Conservation (phyloP, 1,284 basidiomycete species). For the Ustilago loliicola region DNA sequence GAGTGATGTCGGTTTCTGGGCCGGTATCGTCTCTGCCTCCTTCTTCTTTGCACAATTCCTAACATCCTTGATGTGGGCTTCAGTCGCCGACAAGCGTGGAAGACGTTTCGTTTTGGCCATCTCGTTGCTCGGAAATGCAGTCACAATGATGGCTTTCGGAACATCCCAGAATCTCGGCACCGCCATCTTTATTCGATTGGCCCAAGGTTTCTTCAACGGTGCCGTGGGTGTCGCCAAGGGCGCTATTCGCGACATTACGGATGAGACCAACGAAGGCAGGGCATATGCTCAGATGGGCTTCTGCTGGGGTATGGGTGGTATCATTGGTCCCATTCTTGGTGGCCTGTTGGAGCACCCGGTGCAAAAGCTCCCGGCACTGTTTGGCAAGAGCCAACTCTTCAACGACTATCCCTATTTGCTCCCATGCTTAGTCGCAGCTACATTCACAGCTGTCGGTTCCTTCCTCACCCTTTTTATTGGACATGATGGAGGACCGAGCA, state of each 20-base stretch:
- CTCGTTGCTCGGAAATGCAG: slow-evolving; percentile 84
- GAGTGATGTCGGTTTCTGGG: slow-evolving; percentile 68
- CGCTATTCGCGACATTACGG: slow-evolving; percentile 87
- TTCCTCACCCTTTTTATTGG: slow-evolving; percentile 88
- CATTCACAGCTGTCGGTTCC: slow-evolving; percentile 76
- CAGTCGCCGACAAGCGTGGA: slow-evolving; percentile 91
- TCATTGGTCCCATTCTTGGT: slow-evolving; percentile 78
- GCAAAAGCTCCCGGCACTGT: slow-evolving; percentile 83
- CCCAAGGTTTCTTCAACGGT: slow-evolving; percentile 95
- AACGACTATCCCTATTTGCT: slow-evolving; percentile 89
- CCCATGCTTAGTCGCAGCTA: slow-evolving; percentile 79
- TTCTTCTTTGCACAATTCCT: slow-evolving; percentile 75
- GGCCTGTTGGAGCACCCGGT: slow-evolving; percentile 78
- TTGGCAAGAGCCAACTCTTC: slow-evolving; percentile 77
- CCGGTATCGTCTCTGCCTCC: slow-evolving; percentile 68
- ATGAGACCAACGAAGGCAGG: slow-evolving; percentile 88
- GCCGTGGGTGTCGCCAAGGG: slow-evolving; percentile 89
- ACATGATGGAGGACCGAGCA: slow-evolving; percentile 77
- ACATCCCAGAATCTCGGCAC: slow-evolving; percentile 76
- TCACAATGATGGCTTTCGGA: slow-evolving; percentile 85
- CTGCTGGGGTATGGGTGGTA: slow-evolving; percentile 94
- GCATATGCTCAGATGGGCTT: slow-evolving; percentile 95
- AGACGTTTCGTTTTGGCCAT: slow-evolving; percentile 85
- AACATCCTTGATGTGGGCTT: slow-evolving; percentile 92
- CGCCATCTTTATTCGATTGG: slow-evolving; percentile 87